These are phyloP conservation scores for Corymbia maculata DNA, from an alignment of 345 rosid genomes.

Conservation along the genomic window DNA sequence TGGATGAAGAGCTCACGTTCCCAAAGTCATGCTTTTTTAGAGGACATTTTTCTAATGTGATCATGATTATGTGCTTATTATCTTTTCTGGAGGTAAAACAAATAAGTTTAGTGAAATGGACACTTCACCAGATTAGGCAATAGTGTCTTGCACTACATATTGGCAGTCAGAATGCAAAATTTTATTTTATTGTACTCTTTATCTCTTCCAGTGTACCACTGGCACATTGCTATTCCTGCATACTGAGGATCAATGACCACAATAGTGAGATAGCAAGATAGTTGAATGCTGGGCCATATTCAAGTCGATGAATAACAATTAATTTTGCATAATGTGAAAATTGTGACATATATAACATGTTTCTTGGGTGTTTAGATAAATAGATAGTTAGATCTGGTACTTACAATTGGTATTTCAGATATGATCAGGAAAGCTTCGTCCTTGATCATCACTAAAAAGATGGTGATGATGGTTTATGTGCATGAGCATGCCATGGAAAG, in stretches of 20 bases:
- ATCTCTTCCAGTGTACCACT: background rate
- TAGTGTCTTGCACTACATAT: background rate
- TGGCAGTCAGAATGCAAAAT: background rate
- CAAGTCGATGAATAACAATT: background rate
- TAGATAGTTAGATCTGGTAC: background rate
- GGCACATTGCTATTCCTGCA: background rate
- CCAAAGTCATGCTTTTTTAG: background rate
- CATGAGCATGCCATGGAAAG: background rate
- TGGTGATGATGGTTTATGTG: background rate
- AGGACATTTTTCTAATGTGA: background rate
- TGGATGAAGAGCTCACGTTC: background rate
- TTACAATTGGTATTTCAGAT: background rate
- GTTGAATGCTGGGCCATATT: background rate
- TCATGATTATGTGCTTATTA: background rate
- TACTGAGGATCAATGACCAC: background rate
- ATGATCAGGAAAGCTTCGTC: background rate
- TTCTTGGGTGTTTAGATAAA: background rate
- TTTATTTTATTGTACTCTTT: background rate
- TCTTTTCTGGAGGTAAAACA: background rate
- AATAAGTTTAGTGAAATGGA: background rate
- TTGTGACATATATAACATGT: background rate
- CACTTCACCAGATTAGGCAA: background rate
- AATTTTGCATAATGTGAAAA: background rate
- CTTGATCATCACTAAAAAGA: background rate
- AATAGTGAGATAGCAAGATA: background rate